phyloP scores from a whole-genome alignment of 2,329 filamentous ascomycete species.

The Pyricularia sp. region DNA sequence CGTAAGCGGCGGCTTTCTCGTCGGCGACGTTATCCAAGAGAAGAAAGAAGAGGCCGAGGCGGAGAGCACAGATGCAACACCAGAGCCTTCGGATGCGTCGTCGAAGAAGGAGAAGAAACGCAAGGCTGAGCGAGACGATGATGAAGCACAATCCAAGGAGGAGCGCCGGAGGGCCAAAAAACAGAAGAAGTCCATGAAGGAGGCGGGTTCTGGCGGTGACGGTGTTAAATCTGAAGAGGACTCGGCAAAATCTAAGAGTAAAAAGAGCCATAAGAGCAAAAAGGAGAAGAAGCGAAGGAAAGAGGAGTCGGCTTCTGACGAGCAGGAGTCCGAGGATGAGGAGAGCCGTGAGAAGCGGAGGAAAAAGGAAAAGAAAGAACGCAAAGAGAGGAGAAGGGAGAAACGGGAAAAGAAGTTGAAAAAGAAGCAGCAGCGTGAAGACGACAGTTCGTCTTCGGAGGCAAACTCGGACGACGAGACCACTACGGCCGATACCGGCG shows the following conservation, averaged over 20 bases:
- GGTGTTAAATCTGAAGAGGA: conserved; percentile 17
- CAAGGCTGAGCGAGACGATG: conserved; percentile 31
- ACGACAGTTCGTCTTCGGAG: conserved; percentile 20
- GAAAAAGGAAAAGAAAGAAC: conserved; percentile 14
- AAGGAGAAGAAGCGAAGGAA: conserved; percentile 24
- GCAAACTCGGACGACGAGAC: conserved; percentile 12
- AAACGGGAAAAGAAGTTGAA: conserved; percentile 24
- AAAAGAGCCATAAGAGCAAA: conserved; percentile 25
- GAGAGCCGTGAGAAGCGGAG: conserved; percentile 28
- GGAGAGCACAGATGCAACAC: conserved; percentile 10
- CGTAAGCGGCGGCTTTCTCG: conserved; percentile 68
- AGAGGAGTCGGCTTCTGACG: conserved; percentile 11
- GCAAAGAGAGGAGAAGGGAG: conserved; percentile 18
- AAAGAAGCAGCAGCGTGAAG: conserved; percentile 32
- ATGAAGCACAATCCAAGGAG: conserved; percentile 22
- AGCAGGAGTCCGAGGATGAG: conserved; percentile 9
- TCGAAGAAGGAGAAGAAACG: conserved; percentile 35
- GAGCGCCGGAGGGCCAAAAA: conserved; percentile 28
- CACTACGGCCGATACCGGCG: conserved; percentile 11
- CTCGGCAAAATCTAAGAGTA: conserved; percentile 23
- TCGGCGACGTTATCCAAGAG: conserved; percentile 47
- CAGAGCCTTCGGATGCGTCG: conserved; percentile 14
- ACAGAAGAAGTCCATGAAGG: conserved; percentile 7
- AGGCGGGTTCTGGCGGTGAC: conserved; percentile 6
- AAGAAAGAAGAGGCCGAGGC: conserved; percentile 15